Evolutionary conservation across 164 flowering plant genomes (phyloP).

Genomic region (Macadamia integrifolia): DNA sequence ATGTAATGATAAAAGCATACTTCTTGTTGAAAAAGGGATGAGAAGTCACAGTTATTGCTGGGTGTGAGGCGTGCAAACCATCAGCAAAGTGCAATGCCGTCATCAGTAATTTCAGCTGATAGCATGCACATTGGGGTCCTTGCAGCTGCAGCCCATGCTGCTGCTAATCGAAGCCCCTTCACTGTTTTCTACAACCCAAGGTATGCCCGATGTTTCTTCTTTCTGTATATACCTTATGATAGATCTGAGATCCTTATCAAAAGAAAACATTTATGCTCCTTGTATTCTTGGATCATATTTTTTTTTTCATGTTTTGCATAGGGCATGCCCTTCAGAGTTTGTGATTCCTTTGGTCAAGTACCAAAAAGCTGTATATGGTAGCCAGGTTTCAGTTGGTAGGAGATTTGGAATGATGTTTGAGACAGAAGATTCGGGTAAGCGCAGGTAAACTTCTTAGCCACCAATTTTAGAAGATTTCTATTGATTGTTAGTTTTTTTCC

Average conservation of each 20-base stretch:
- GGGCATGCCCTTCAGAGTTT: constrained; percentile 95
- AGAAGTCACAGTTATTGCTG: constrained; percentile 76
- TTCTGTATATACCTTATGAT: too few species aligned
- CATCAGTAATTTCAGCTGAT: constrained; percentile 94
- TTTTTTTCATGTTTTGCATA: constrained; percentile 14
- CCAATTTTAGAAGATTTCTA: background rate
- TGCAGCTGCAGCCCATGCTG: constrained; percentile 99
- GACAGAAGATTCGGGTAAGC: constrained; percentile 92
- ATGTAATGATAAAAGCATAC: background rate
- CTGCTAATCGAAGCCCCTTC: constrained; percentile 80
- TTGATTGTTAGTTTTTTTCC: background rate
- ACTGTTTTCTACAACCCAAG: constrained; percentile 94
- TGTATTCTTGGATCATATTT: constrained; percentile 2
- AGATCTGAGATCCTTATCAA: background rate
- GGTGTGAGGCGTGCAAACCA: constrained; percentile 94
- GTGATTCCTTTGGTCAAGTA: constrained; percentile 68
- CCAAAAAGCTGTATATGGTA: constrained; percentile 68
- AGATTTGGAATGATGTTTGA: constrained; percentile 99
- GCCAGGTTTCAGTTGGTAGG: constrained; percentile 84
- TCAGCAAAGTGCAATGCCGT: constrained; percentile 79
- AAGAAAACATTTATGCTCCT: background rate
- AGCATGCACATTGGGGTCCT: constrained; percentile 99
- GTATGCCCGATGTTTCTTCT: constrained; percentile 21
- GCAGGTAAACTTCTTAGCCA: constrained; percentile 51
- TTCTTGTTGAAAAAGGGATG: constrained; percentile 52